Percentiles rank a stretch among this genome's conserved stretches.
phyloP scores from a whole-genome alignment of 495 filamentous ascomycete genomes.

The Letharia columbiana region DNA sequence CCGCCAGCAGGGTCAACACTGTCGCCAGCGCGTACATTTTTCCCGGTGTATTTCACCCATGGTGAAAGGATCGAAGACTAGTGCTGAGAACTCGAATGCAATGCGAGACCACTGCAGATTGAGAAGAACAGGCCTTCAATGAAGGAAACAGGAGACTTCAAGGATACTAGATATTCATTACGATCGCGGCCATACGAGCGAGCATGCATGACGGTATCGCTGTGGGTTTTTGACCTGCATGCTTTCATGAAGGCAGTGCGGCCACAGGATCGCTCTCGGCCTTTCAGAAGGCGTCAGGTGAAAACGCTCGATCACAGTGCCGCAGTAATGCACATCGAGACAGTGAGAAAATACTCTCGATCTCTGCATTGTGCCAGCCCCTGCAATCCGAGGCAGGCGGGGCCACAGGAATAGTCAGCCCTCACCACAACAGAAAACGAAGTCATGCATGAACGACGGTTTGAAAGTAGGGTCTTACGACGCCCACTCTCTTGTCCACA shows the following conservation, averaged over 20 bases:
- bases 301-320: neutral
- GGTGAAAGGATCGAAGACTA: neutral
- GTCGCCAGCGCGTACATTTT: constrained; percentile 9
- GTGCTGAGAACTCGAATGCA: neutral
- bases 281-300: neutral
- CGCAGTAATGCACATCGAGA: neutral
- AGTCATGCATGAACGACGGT: neutral
- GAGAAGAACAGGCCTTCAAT: neutral
- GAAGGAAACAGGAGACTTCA: no score
- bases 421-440: neutral
- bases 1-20: neutral
- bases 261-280: neutral
- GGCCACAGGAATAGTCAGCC: neutral
- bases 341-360: neutral
- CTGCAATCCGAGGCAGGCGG: neutral
- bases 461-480: neutral
- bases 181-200: neutral
- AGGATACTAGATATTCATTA: neutral
- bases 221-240: neutral
- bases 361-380: neutral
- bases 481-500: neutral
- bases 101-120: neutral
- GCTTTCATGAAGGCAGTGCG: neutral
- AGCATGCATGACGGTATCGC: neutral
- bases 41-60: constrained; percentile 10